Base-by-base conservation (phyloP, 2,329 filamentous ascomycete genomes). In the Ophiostoma populinum region DNA sequence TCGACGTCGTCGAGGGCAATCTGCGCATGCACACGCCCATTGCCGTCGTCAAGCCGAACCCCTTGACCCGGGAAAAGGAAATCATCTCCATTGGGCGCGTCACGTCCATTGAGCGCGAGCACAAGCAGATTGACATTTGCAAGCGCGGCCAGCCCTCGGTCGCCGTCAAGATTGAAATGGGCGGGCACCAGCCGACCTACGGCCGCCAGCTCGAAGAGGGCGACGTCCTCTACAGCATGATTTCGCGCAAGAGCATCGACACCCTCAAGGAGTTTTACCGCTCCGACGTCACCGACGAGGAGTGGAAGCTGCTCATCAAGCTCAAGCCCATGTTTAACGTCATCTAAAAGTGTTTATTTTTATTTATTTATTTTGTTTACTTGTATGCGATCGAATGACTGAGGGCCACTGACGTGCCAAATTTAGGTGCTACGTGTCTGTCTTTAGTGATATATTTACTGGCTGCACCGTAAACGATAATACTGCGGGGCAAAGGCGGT, bases 91-190 rank as follows among this genome's bases (percentile, higher is more conserved):
- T 98, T 26, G 90, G 90, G 40, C 78, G 90, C 80, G 90, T 98
- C 81, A 81, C 81, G 37, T 86, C 80, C 2, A 98, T 98, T 51
- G 87, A 98, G 58, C 78, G 92, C 53, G 92, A 98, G 47, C 90
- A 98, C 70, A 98, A 98, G 63, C 75, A 90, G 44, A 77, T 98
- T 45, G 70, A 67, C 8, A 67, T 93, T 39, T 92, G 83, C 64
- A 98, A 98, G 59, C 87, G 85, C 61, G 87, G 87, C 35, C 81
- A 92, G 52, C 90, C 92, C n/a, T 92, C 85, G 2, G 92, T 98
- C 8, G 90, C 90, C 15, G 67, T 98, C 63, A 98, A 98, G 67
- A 92, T 98, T 49, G 92, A 98, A 61, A 77, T 76, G 71, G 87
- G 85, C 36, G 61, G 76, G 39, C 82, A 87, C 54, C 90, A 98